These are phyloP conservation scores for Phoma sp. DNA, from an alignment of 2,329 filamentous ascomycete species.

Conservation along the genomic window DNA sequence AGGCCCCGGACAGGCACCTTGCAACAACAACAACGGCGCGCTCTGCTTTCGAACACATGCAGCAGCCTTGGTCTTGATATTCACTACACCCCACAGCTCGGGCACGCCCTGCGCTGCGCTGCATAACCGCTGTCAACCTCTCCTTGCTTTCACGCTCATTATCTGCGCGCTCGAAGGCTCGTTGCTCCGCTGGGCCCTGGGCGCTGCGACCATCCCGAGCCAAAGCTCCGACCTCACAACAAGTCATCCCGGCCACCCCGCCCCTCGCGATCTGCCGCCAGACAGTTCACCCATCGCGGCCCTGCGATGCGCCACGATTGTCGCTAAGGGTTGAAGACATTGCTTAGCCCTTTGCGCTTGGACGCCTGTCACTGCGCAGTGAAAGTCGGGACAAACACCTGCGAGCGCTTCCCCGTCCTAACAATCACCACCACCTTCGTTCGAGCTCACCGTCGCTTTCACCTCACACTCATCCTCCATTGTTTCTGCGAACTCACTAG, in stretches of 20 bases:
- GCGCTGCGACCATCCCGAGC: constrained; percentile 12
- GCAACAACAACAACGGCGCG: constrained; percentile 19
- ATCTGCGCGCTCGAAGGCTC: not conserved
- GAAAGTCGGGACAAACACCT: constrained; percentile 22
- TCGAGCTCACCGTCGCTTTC: constrained; percentile 25
- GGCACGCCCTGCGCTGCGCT: constrained; percentile 13
- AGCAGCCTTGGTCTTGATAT: constrained; percentile 2
- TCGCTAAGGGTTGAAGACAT: constrained; percentile 13
- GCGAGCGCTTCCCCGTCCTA: constrained; percentile 14
- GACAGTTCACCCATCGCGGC: constrained; percentile 3
- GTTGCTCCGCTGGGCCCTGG: constrained; percentile 10
- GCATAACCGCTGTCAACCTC: not conserved
- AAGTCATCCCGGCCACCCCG: constrained; percentile 20
- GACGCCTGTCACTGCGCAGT: constrained; percentile 14
- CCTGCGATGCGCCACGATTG: constrained; percentile 15
- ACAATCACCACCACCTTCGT: constrained; percentile 19
- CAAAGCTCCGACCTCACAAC: constrained; percentile 21
- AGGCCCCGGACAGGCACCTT: constrained; percentile 21
- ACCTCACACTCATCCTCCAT: constrained; percentile 13
- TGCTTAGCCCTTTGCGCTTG: constrained; percentile 15
- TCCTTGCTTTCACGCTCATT: constrained; percentile 13
- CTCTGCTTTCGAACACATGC: constrained; percentile 9
- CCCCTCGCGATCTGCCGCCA: constrained; percentile 11
- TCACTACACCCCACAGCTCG: constrained; percentile 7
- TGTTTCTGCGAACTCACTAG: not conserved